Evolutionary conservation across 2,329 filamentous ascomycete genomes (phyloP).

Genomic region (Metarhizium album): DNA sequence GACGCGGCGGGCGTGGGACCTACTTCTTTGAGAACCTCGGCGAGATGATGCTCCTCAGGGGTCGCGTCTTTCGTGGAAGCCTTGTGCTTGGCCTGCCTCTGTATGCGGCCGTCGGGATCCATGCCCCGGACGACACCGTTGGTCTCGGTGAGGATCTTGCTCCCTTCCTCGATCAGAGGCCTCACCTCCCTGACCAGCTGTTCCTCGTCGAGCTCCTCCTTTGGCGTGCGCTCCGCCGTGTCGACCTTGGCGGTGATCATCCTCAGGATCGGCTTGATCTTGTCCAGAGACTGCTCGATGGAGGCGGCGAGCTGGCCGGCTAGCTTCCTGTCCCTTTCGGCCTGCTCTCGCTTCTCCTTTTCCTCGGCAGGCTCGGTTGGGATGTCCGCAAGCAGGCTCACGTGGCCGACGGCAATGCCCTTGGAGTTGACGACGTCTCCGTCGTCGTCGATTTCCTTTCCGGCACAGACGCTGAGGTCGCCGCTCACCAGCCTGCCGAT

Average conservation of each 20-base stretch:
- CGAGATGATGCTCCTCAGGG: slow-evolving; percentile 75
- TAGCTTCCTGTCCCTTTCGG: slow-evolving; percentile 61
- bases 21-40: slow-evolving; percentile 71
- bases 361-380: slow-evolving; percentile 35
- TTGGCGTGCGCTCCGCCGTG: slow-evolving; percentile 65
- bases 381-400: slow-evolving; percentile 53
- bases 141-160: slow-evolving; percentile 71
- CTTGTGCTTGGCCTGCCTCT: slow-evolving; percentile 75
- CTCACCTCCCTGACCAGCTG: slow-evolving; percentile 76
- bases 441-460: slow-evolving; percentile 60
- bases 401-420: slow-evolving; percentile 56
- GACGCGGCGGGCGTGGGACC: slow-evolving; percentile 10
- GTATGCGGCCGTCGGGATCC: slow-evolving; percentile 80
- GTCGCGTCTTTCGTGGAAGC: slow-evolving; percentile 51
- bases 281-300: slow-evolving; percentile 70
- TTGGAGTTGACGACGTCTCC: slow-evolving; percentile 62
- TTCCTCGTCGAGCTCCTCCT: slow-evolving; percentile 85
- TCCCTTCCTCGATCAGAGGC: slow-evolving; percentile 79
- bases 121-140: slow-evolving; percentile 80
- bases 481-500: slow-evolving; percentile 60
- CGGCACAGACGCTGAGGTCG: slow-evolving; percentile 51
- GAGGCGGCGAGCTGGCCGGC: slow-evolving; percentile 64
- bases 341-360: slow-evolving; percentile 41
- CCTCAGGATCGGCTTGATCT: slow-evolving; percentile 74
- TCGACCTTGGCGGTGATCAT: slow-evolving; percentile 81